Base-by-base conservation (phyloP, 2,329 filamentous ascomycete genomes). In the Ophiocordyceps camponoti-rufipedis region DNA sequence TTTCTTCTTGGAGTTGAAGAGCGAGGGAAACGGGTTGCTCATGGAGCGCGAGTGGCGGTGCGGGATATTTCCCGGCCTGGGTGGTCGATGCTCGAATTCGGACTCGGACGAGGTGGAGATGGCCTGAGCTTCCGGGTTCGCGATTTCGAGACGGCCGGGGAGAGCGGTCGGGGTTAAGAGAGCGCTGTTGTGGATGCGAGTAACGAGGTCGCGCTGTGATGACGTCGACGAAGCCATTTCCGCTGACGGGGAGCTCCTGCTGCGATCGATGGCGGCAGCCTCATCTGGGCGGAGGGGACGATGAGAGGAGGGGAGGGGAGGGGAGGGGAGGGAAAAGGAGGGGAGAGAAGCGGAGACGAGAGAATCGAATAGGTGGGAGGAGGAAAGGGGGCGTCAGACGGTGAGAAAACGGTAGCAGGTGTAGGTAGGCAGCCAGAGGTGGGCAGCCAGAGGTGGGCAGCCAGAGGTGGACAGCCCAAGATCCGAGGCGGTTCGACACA, bases 21-120 rank as follows among this genome's bases (percentile, higher is more conserved):
- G 62, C 16, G 77, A 79, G 8, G 83, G 80, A 51, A 89, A 82
- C 11, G 85, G 84, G 55, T 89, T 80, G 68, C 85, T 91, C 66
- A 82, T 75, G 46, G 85, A 88, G 46, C 83, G 61, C 11, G 51
- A 51, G 45, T 63, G 59, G 40, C 51, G 48, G 13, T 57, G 50
- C 19, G 51, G 48, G 29, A 38, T 42, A 31, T 38, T 52, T 49
- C 45, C 49, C 44, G 49, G 42, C 41, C 49, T 56, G 45, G 50
- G 50, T 8, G 57, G 56, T 48, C 61, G 57, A 38, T 19, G 9
- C 13, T 66, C 62, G 47, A 64, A 64, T 47, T 69, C 68, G 48
- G 62, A 66, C 28, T 66, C 62, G 47, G 64, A 64, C 48, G 69
- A 67, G 48, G 62, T 66, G 33, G 69, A 71, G 56, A 63, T 68